A percentile compares a stretch with the other conserved stretches of the same genome.
Evolutionary conservation across 2,329 filamentous ascomycete species (phyloP).

Genomic region (Fusarium sacchari): DNA sequence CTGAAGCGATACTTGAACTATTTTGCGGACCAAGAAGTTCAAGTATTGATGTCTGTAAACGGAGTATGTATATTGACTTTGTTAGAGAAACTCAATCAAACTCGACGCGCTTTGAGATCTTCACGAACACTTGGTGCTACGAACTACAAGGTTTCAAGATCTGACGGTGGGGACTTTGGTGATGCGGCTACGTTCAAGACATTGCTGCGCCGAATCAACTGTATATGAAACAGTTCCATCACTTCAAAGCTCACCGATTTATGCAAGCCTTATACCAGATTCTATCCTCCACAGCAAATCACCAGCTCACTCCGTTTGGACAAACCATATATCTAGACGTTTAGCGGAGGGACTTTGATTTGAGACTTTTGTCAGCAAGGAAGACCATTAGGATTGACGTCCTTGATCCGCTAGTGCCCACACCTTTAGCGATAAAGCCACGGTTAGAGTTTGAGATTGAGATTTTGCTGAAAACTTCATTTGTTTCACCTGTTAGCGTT

Average conservation of each 20-base stretch:
- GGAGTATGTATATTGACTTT: background rate
- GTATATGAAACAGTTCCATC: constrained; percentile 6
- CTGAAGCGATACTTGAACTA: background rate
- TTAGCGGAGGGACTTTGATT: background rate
- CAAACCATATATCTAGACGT: background rate
- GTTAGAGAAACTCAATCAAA: background rate
- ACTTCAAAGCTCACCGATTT: background rate
- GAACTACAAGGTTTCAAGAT: constrained; percentile 3
- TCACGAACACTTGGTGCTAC: background rate
- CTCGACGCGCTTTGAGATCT: background rate
- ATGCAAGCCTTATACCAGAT: background rate
- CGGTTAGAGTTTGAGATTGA: constrained; percentile 29
- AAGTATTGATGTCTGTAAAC: background rate
- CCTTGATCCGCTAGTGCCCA: constrained; percentile 24
- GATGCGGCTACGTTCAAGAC: constrained; percentile 23
- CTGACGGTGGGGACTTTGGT: constrained; percentile 22
- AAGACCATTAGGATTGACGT: constrained; percentile 6
- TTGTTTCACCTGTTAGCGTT: constrained; percentile 27
- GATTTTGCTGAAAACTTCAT: constrained; percentile 13
- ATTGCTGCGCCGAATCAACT: background rate
- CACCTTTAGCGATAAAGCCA: constrained; percentile 21
- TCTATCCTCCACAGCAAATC: background rate
- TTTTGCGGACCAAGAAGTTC: background rate
- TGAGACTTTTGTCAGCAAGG: constrained; percentile 4
- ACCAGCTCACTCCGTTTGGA: background rate